Percentiles rank a stretch among this genome's conserved stretches.
Conservation (phyloP, 2,329 filamentous ascomycete species). For the Mycosphaerella sp. region DNA sequence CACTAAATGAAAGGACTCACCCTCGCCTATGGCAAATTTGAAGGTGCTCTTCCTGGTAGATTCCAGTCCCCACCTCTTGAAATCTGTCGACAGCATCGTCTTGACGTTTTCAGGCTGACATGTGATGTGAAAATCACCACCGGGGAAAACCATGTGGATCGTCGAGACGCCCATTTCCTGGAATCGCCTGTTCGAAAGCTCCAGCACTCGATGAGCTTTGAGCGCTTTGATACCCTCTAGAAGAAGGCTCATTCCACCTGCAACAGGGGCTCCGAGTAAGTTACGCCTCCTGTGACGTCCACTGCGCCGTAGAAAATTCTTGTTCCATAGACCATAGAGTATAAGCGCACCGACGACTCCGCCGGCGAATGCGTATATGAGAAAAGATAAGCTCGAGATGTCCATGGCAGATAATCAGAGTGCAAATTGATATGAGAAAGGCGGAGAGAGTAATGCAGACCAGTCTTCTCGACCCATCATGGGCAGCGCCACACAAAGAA, state of each 20-base stretch:
- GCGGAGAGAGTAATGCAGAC: no score
- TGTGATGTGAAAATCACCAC: conserved; percentile 23
- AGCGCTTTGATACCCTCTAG: neutral
- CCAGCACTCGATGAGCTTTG: neutral
- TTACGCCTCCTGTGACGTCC: neutral
- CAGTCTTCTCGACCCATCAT: no score
- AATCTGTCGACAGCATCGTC: conserved; percentile 3
- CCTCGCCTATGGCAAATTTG: neutral
- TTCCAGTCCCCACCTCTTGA: conserved; percentile 3
- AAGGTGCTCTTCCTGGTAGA: neutral
- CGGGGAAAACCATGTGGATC: neutral
- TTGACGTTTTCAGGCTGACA: conserved; percentile 16
- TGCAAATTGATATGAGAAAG: no score
- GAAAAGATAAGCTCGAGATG: no score
- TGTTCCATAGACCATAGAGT: neutral
- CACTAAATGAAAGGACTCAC: neutral
- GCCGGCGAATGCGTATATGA: neutral
- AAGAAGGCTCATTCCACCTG: neutral
- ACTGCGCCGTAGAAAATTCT: neutral
- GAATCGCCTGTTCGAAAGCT: neutral
- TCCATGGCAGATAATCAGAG: no score
- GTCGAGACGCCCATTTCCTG: neutral
- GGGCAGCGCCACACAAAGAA: no score
- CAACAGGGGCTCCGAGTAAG: neutral
- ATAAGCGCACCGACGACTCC: neutral